A percentile compares a stretch with the other conserved stretches of the same genome.
Evolutionary conservation across 2,329 filamentous ascomycete species (phyloP).

Genomic region (Lizonia empirigonia): DNA sequence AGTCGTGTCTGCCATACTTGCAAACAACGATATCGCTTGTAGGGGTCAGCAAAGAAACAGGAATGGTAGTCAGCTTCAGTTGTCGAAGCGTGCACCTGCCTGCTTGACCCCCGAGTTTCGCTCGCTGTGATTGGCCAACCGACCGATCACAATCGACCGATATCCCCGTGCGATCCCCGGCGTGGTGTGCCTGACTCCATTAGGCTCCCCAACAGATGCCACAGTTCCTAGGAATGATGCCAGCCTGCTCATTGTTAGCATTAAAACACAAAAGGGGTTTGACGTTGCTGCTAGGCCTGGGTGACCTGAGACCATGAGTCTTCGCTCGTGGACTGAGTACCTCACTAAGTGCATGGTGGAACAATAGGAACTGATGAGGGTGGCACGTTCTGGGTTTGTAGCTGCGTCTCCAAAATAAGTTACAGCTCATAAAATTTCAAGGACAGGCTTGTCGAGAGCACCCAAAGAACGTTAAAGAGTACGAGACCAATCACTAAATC

Average conservation of each 20-base stretch:
- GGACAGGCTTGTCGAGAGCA: not conserved
- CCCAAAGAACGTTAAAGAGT: constrained; percentile 1
- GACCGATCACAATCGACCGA: not conserved
- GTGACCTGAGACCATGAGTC: not conserved
- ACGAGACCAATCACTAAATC: constrained; percentile 1
- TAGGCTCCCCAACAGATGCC: not conserved
- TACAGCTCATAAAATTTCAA: not conserved
- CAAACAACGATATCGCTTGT: not conserved
- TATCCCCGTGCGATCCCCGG: not conserved
- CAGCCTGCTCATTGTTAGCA: not conserved
- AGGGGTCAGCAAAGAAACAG: not conserved
- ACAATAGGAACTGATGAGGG: not conserved
- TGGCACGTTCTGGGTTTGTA: not conserved
- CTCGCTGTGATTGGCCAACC: constrained; percentile 3
- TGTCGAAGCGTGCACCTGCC: too few species aligned
- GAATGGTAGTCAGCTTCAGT: too few species aligned
- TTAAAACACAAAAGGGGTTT: not conserved
- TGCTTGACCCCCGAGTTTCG: not conserved
- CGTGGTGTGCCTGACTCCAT: not conserved
- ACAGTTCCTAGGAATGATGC: not conserved
- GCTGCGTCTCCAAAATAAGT: not conserved
- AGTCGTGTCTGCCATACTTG: constrained; percentile 29
- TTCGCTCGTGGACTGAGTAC: not conserved
- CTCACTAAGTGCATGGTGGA: not conserved
- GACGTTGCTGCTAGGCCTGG: too few species aligned